These are phyloP conservation scores for Suillus cothurnatus DNA, from an alignment of 768 basidiomycete genomes.

Conservation along the genomic window DNA sequence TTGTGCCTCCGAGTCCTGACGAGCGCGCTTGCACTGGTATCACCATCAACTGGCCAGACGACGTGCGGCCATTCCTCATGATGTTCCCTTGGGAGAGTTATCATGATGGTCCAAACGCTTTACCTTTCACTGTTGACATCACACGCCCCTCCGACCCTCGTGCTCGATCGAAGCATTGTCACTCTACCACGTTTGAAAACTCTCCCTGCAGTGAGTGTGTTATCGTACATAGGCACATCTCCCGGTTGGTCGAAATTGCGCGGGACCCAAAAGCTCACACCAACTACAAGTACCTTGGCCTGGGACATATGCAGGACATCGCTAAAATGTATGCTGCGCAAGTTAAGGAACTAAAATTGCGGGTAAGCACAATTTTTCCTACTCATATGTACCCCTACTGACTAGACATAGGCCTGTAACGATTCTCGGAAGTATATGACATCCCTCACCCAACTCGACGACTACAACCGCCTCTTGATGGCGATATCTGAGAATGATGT, in stretches of 20 bases:
- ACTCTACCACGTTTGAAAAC: fast-evolving
- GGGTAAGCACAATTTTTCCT: neutral
- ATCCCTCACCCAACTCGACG: neutral
- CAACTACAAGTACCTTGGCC: neutral
- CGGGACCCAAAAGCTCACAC: neutral
- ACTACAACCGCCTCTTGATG: slow-evolving; percentile 9
- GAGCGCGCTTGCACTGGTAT: neutral
- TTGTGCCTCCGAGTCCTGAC: too few species aligned
- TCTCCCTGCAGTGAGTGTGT: neutral
- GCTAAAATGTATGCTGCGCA: neutral
- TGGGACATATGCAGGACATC: neutral
- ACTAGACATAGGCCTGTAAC: neutral
- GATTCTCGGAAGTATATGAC: neutral
- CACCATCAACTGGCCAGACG: neutral
- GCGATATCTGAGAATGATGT: slow-evolving; percentile 10
- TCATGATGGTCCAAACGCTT: neutral
- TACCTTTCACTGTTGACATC: neutral
- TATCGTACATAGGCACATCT: neutral
- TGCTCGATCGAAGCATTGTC: neutral
- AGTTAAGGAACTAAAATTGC: neutral
- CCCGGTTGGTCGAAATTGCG: neutral
- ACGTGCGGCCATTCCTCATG: neutral
- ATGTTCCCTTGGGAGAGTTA: neutral
- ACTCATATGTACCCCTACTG: neutral
- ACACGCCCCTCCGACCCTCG: neutral